phyloP scores from a whole-genome alignment of 352 stramenopile genomes.

The Elongisporangium prolatum region DNA sequence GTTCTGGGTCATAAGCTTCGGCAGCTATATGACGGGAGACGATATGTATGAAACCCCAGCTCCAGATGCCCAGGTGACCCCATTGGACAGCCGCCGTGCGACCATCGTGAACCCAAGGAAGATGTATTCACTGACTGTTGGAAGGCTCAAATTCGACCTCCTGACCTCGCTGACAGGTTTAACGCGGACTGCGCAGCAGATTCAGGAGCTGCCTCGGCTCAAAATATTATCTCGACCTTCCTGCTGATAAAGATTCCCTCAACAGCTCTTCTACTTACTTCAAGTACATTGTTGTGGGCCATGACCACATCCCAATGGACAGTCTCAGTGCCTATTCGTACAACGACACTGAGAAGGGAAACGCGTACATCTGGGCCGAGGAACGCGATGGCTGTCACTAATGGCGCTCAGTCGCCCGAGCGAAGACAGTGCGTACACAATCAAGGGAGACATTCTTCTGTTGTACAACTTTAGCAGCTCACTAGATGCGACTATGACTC shows the following conservation, averaged over 20 bases:
- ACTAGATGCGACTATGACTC: constrained; percentile 12
- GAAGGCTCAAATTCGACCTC: too few species aligned
- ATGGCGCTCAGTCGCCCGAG: constrained; percentile 23
- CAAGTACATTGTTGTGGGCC: constrained; percentile 33
- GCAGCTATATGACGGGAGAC: too few species aligned
- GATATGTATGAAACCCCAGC: too few species aligned
- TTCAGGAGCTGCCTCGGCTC: constrained; percentile 9
- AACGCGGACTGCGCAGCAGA: constrained; percentile 23
- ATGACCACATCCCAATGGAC: constrained; percentile 24
- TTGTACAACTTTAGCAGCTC: constrained; percentile 16
- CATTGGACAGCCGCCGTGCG: too few species aligned
- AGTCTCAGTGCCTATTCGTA: constrained; percentile 22
- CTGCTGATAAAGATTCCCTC: constrained; percentile 12
- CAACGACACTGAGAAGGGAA: too few species aligned
- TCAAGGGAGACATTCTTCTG: constrained; percentile 31
- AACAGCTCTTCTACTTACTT: background rate
- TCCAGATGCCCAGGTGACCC: too few species aligned
- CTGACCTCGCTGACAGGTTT: constrained; percentile 31
- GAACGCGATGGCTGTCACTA: constrained; percentile 34
- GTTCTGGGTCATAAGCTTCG: too few species aligned
- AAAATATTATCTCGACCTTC: constrained; percentile 20
- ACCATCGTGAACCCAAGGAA: too few species aligned
- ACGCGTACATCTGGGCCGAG: constrained; percentile 11
- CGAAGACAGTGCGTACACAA: constrained; percentile 2
- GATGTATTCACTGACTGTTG: too few species aligned